These are phyloP conservation scores for Huiozyma naganishii DNA, from an alignment of 805 yeast genomes.

Conservation along the genomic window DNA sequence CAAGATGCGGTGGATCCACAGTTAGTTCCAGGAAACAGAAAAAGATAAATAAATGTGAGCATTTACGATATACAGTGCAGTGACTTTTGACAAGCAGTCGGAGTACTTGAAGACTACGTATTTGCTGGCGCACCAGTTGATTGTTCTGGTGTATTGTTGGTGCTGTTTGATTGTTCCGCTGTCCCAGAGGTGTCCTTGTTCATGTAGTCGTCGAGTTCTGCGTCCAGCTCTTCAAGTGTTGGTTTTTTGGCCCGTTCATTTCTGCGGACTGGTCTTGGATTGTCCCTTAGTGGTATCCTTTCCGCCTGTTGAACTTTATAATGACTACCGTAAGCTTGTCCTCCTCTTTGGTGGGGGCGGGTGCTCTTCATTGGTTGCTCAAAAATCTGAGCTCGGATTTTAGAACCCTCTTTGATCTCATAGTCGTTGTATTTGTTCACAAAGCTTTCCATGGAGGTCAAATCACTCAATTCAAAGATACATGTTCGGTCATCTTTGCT, in stretches of 20 bases:
- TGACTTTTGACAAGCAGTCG: too few species aligned
- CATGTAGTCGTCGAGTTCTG: slow-evolving; percentile 26
- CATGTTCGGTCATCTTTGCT: slow-evolving; percentile 22
- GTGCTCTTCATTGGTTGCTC: slow-evolving; percentile 3
- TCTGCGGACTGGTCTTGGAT: neutral
- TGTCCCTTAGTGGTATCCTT: neutral
- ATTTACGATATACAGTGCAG: too few species aligned
- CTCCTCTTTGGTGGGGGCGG: neutral
- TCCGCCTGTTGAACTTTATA: slow-evolving; percentile 2
- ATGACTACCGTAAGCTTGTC: slow-evolving; percentile 9
- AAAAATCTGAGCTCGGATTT: slow-evolving; percentile 16
- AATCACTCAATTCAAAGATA: slow-evolving; percentile 18
- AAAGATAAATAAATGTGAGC: too few species aligned
- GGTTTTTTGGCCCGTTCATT: slow-evolving; percentile 2
- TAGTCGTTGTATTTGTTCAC: slow-evolving; percentile 16
- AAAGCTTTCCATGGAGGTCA: slow-evolving; percentile 13
- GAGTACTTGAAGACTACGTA: too few species aligned
- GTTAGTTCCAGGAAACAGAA: too few species aligned
- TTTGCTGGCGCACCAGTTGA: too few species aligned
- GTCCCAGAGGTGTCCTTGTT: slow-evolving; percentile 4
- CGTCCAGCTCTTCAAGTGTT: slow-evolving; percentile 22
- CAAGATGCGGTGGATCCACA: too few species aligned
- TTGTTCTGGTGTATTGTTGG: too few species aligned
- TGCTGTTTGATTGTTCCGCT: too few species aligned
- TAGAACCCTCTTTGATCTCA: slow-evolving; percentile 13